Conservation (phyloP, 2,329 filamentous ascomycete genomes). For the Lasiodiplodia sp. region DNA sequence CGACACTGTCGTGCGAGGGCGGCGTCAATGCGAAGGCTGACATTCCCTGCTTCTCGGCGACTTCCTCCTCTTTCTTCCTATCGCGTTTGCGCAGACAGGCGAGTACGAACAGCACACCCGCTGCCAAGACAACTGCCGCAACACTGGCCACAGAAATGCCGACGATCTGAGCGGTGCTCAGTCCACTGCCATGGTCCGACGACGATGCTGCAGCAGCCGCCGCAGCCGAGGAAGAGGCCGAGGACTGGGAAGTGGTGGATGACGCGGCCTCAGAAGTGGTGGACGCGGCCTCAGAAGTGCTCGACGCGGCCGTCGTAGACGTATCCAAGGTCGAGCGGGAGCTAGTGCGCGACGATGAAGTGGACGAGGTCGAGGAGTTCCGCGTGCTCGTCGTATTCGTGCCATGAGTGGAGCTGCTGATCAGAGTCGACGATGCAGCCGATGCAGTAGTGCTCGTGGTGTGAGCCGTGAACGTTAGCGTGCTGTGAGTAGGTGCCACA, state of each 20-base stretch:
- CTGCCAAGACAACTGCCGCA: slow-evolving; percentile 46
- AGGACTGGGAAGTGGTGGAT: slow-evolving; percentile 34
- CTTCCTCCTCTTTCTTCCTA: slow-evolving; percentile 38
- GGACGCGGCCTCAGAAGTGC: slow-evolving; percentile 37
- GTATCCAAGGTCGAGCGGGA: background rate
- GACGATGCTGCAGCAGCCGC: slow-evolving; percentile 27
- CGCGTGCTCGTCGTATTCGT: slow-evolving; percentile 13
- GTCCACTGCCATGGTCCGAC: slow-evolving; percentile 31
- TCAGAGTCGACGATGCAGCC: slow-evolving; percentile 7
- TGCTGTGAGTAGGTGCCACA: slow-evolving; percentile 46
- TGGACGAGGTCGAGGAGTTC: slow-evolving; percentile 14
- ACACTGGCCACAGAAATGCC: slow-evolving; percentile 47
- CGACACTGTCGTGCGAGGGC: slow-evolving; percentile 17
- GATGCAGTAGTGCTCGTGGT: slow-evolving; percentile 21
- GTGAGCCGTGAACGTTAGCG: slow-evolving; percentile 39
- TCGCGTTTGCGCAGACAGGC: slow-evolving; percentile 45
- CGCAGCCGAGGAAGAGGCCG: background rate
- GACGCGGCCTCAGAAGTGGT: slow-evolving; percentile 41
- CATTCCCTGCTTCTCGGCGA: slow-evolving; percentile 30
- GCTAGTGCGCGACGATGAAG: slow-evolving; percentile 10
- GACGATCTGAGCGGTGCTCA: slow-evolving; percentile 49
- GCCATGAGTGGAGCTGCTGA: background rate
- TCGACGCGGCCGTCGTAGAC: slow-evolving; percentile 29
- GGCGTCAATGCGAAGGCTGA: slow-evolving; percentile 9
- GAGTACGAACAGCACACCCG: slow-evolving; percentile 47